Base-by-base conservation (phyloP, 805 yeast species). In the Nakazawaea ishiwadae region DNA sequence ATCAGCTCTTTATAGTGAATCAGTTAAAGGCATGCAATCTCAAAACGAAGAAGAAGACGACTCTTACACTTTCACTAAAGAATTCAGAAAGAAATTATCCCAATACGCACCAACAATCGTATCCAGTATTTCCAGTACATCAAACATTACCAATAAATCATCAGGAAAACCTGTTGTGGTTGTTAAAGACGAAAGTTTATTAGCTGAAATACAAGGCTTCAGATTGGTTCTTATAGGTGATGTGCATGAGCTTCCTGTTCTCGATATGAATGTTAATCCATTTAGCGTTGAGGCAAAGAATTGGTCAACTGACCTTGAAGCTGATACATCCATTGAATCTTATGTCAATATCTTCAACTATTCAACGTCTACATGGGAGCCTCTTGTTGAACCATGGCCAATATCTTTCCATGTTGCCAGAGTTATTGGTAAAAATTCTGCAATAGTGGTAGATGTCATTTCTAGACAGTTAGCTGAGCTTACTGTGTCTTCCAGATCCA, bases 361-460 rank as follows among this genome's bases (percentile, higher is more conserved):
- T 58, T 77, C 96, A 0, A 78, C 84, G 47, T 89, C 96, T 3
- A 75, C 88, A 0, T 90, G 99, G 98, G 98, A 93, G 53, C 97
- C 99, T 0, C 65, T 93, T 35, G 59, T 93, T 37, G 99, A 93
- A 54, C 82, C 91, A 0, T 84, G 96, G 85, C 81, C 87, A 5
- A 67, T 91, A 38, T 79, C 87, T 0, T 61, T 86, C 10, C 87
- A 84, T 56, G 77, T 84, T 2, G 68, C 85, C 1, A 75, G 73
- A 40, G 62, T 62, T 0, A 45, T 12, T 10, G 36, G 14, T 10
- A 18, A 40, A 11, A 68, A 66, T 11, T 72, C 77, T 0, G 69
- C 70, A 5, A 52, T 83, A 3, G 56, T 71, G 27, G 67, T 91
- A 34, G 90, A 87, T 52, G 64, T 93, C 5, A 75, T 77, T n/a